These are phyloP conservation scores for Lasiosphaeria hispida DNA, from an alignment of 495 filamentous ascomycete genomes.

Conservation along the genomic window DNA sequence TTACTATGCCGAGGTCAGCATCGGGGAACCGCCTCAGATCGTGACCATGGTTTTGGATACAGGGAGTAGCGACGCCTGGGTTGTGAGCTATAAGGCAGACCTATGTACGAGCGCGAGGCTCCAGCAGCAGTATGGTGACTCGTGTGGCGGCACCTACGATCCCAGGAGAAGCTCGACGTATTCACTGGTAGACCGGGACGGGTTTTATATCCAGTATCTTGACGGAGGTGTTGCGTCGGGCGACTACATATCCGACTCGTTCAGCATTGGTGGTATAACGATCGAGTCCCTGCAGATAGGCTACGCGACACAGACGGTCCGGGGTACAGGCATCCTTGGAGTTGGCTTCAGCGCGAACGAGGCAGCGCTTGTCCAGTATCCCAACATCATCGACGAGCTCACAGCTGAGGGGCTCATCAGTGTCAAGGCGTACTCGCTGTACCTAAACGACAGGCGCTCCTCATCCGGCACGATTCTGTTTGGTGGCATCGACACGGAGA, in stretches of 20 bases:
- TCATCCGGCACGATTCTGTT: conserved; percentile 81
- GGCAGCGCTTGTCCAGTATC: conserved; percentile 61
- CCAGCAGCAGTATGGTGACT: conserved; percentile 35
- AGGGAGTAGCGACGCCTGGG: conserved; percentile 87
- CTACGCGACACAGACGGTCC: conserved; percentile 66
- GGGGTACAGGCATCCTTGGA: conserved; percentile 78
- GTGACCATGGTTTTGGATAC: conserved; percentile 63
- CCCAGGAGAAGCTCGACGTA: conserved; percentile 67
- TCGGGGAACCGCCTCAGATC: conserved; percentile 69
- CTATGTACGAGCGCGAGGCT: conserved; percentile 37
- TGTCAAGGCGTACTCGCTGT: conserved; percentile 83
- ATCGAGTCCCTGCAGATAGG: conserved; percentile 78
- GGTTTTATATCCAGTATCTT: conserved; percentile 81
- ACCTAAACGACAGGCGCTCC: conserved; percentile 62
- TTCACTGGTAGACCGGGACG: conserved; percentile 55
- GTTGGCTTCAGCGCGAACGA: conserved; percentile 81
- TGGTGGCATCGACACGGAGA: conserved; percentile 82
- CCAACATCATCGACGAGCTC: conserved; percentile 76
- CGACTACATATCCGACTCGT: conserved; percentile 75
- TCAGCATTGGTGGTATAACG: conserved; percentile 63
- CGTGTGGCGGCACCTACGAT: conserved; percentile 41
- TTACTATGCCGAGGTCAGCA: conserved; percentile 64
- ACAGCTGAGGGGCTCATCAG: conserved; percentile 66
- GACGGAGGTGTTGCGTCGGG: conserved; percentile 60
- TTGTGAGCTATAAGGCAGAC: conserved; percentile 42